Percentiles rank a stretch among this genome's conserved stretches.
Conservation (phyloP, 371 early-diverging fungal genomes). For the Catenaria anguillulae region DNA sequence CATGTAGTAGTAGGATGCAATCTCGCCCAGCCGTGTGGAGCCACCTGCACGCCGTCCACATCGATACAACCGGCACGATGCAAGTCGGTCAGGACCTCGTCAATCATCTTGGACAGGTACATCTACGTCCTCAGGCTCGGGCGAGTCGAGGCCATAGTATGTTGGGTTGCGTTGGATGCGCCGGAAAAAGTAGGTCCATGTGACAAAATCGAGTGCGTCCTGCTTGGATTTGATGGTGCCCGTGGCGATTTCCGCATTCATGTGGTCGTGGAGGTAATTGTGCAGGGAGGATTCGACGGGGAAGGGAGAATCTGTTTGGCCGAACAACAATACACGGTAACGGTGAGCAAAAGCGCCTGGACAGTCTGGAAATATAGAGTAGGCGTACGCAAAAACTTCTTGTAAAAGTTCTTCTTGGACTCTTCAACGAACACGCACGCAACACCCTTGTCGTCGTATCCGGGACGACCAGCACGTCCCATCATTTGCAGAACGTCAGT, state of each 20-base stretch:
- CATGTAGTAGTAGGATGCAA: conserved; percentile 74
- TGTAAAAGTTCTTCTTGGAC: conserved; percentile 87
- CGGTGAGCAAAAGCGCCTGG: no score
- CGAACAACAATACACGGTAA: no score
- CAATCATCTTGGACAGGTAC: conserved; percentile 60
- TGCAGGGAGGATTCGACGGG: conserved; percentile 77
- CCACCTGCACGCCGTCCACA: conserved; percentile 28
- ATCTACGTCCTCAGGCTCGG: conserved; percentile 44
- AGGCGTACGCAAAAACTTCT: conserved; percentile 76
- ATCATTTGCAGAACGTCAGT: conserved; percentile 97
- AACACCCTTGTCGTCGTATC: conserved; percentile 82
- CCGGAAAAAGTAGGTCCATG: conserved; percentile 88
- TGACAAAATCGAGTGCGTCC: conserved; percentile 83
- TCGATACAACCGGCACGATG: conserved; percentile 55
- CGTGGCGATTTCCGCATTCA: conserved; percentile 81
- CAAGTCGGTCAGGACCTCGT: conserved; percentile 47
- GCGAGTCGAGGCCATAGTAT: conserved; percentile 79
- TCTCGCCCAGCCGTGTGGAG: conserved; percentile 57
- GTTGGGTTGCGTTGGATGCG: conserved; percentile 82
- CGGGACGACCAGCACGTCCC: conserved; percentile 98
- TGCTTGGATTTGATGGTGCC: conserved; percentile 71
- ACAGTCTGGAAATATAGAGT: no score
- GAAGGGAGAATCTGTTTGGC: conserved; percentile 37
- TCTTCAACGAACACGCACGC: conserved; percentile 79
- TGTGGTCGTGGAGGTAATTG: conserved; percentile 58